Percentiles rank a stretch among this genome's conserved stretches.
phyloP scores from a whole-genome alignment of 768 basidiomycete genomes.

The Leccinum variicolor region DNA sequence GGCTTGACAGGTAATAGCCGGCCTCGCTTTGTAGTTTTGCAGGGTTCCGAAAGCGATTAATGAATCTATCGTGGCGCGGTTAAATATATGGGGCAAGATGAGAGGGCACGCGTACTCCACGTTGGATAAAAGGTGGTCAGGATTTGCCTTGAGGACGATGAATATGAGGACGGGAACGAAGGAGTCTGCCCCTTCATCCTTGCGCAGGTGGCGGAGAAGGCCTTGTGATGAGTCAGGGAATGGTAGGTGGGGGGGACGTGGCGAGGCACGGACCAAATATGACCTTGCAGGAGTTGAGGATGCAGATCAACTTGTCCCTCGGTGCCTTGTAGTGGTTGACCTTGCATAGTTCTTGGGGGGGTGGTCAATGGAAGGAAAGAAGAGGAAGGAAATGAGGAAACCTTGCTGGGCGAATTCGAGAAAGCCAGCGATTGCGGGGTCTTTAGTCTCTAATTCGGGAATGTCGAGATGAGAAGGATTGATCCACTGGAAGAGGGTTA shows the following conservation, averaged over 20 bases:
- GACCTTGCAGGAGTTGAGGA: slow-evolving; percentile 97
- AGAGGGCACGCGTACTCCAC: slow-evolving; percentile 64
- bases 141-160: slow-evolving; percentile 93
- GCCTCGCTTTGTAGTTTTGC: slow-evolving; percentile 90
- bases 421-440: slow-evolving; percentile 58
- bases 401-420: slow-evolving; percentile 88
- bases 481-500: slow-evolving; percentile 89
- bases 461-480: slow-evolving; percentile 87
- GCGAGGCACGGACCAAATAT: slow-evolving; percentile 76
- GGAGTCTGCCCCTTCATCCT: slow-evolving; percentile 87
- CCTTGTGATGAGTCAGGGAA: slow-evolving; percentile 45
- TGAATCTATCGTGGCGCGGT: slow-evolving; percentile 58
- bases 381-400: slow-evolving; percentile 25
- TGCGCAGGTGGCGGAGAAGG: slow-evolving; percentile 80
- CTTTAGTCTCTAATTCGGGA: slow-evolving; percentile 65
- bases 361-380: not conserved
- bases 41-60: slow-evolving; percentile 91
- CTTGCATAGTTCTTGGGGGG: slow-evolving; percentile 75
- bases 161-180: slow-evolving; percentile 95
- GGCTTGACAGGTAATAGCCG: slow-evolving; percentile 94
- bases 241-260: slow-evolving; percentile 5
- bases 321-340: slow-evolving; percentile 99
- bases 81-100: not conserved
- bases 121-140: slow-evolving; percentile 89
- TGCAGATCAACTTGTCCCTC: slow-evolving; percentile 95